phyloP scores from a whole-genome alignment of 768 basidiomycete species.

The Phylloporus arenicola region DNA sequence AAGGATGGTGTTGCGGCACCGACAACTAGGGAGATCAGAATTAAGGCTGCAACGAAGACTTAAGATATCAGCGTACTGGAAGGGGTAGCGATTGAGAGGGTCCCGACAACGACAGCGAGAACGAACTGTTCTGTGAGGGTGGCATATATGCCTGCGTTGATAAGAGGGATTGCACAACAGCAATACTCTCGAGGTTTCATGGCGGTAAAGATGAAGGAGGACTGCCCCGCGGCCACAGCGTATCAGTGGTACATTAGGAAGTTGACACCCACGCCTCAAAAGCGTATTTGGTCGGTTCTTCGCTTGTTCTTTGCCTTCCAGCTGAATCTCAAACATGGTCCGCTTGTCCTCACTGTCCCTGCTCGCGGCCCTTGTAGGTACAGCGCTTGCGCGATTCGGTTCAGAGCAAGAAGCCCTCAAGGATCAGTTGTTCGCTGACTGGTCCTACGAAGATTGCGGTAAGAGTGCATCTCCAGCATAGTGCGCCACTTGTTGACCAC shows the following conservation, averaged over 20 bases:
- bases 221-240: background rate
- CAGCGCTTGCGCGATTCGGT: conserved; percentile 20
- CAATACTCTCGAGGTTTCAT: conserved; percentile 86
- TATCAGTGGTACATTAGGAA: conserved; percentile 3
- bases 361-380: conserved; percentile 23
- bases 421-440: conserved; percentile 40
- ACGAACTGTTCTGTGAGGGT: conserved; percentile 73
- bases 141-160: conserved; percentile 87
- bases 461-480: conserved; percentile 22
- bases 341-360: conserved; percentile 24
- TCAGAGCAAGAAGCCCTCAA: conserved; percentile 29
- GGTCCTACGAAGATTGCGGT: conserved; percentile 78
- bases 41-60: conserved; percentile 7
- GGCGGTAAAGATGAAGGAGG: background rate
- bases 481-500: conserved; percentile 1
- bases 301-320: conserved; percentile 15
- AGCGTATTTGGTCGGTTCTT: conserved; percentile 14
- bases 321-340: conserved; percentile 23
- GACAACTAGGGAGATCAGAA: conserved; percentile 52
- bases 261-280: conserved; percentile 15
- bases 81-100: conserved; percentile 72
- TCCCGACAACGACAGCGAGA: conserved; percentile 60
- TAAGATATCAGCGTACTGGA: conserved; percentile 49
- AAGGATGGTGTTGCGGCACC: conserved; percentile 80
- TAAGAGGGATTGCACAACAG: conserved; percentile 86